phyloP scores from a whole-genome alignment of 257 asterid species.

The Fraxinus quadrangulata region DNA sequence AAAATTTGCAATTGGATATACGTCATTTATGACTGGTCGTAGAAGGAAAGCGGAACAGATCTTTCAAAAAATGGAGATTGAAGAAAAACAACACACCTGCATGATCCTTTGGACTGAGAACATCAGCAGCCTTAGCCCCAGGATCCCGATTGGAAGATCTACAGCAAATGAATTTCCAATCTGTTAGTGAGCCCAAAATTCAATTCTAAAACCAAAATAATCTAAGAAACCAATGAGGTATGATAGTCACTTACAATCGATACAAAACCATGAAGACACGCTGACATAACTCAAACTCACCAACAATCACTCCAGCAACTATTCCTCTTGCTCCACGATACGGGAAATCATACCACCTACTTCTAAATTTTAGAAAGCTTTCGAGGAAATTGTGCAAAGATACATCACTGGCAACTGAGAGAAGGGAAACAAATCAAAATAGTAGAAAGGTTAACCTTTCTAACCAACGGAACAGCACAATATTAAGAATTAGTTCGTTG shows the following conservation, averaged over 20 bases:
- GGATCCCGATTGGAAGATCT: slow-evolving; percentile 94
- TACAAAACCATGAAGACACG: slow-evolving; percentile 92
- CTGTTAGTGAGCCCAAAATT: slow-evolving; percentile 12
- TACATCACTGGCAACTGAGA: slow-evolving; percentile 75
- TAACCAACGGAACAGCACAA: neutral
- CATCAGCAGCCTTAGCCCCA: slow-evolving; percentile 74
- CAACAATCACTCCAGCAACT: slow-evolving; percentile 86
- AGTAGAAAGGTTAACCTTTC: neutral
- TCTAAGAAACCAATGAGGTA: slow-evolving; percentile 12
- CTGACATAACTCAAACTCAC: slow-evolving; percentile 82
- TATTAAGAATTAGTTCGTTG: neutral
- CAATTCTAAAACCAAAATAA: neutral
- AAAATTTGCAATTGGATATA: slow-evolving; percentile 4
- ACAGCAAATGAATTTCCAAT: slow-evolving; percentile 20
- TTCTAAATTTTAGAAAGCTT: slow-evolving; percentile 83
- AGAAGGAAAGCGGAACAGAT: neutral
- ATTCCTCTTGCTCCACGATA: slow-evolving; percentile 67
- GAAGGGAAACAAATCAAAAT: slow-evolving; percentile 6
- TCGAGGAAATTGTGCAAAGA: slow-evolving; percentile 78
- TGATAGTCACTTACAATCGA: slow-evolving; percentile 65
- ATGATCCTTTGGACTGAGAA: slow-evolving; percentile 75
- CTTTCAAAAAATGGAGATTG: slow-evolving; percentile 5
- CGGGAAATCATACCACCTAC: slow-evolving; percentile 97
- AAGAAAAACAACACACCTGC: slow-evolving; percentile 50
- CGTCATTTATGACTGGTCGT: neutral